Base-by-base conservation (phyloP, 169 alveolate species). In the Plasmodium yoelii region DNA sequence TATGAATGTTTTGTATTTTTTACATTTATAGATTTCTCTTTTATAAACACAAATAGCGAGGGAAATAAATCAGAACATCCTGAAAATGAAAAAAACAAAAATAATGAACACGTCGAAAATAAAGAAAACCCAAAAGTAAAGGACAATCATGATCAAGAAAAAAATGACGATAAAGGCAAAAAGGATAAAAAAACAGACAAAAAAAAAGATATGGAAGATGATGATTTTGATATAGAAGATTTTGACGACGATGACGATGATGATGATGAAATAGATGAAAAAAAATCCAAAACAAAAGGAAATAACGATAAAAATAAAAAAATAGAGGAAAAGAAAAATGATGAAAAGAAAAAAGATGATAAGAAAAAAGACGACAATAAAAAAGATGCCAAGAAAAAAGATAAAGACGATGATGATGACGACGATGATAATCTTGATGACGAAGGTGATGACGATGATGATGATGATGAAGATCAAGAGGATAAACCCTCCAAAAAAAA, bases 11-110 rank as follows among this genome's bases (percentile, higher is more conserved):
- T 7, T 77, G 46, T 15, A 24, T 42, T 28, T 53, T 42, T 15
- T 9, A 49, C 19, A 39, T 42, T 61, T 15, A 18, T 82, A 82
- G 90, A 15, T 46, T 55, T 65, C 49, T 82, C 90, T 56, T 82
- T 82, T 61, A 10, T 67, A 28, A 67, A 67, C 18, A 34, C 51
- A 82, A 42, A 19, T 22, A 82, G 67, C 18, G 49, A 22, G n/a
- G 60, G 13, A 34, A 72, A 53, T 55, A 82, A 59, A 42, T n/a
- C 59, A 5, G 49, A 13, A n/a, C 59, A 65, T 18, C 46, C 60
- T 9, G 72, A 59, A 51, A 22, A 82, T 49, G 71, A 12, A 47
- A 71, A 71, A 71, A 71, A 42, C 22, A 67, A 71, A 10, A n/a
- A 53, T 22, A 12, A 53, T 10, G 68, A 28, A 28, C 70, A 77